Base-by-base conservation (phyloP, 2,329 filamentous ascomycete genomes). In the Fusarium sp. region DNA sequence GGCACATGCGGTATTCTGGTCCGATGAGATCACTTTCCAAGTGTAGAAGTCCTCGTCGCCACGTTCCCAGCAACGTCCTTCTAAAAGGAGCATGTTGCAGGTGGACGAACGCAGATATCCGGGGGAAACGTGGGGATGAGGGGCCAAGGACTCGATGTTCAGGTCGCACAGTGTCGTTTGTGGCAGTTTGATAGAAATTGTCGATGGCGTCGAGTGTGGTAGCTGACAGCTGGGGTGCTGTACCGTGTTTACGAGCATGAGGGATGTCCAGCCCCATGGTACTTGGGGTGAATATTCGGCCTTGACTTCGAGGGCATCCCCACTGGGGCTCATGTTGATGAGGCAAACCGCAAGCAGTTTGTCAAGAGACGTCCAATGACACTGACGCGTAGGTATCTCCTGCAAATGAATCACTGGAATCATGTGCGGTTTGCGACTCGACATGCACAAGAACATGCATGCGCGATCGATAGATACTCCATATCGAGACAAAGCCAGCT, bases 11-110 rank as follows among this genome's bases (percentile, higher is more conserved):
- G 27, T 9, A 50, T n/a, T 20, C 14, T 39, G 52, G 66, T 56
- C 27, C 54, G 57, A 76, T 66, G 32, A 20, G 62, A 52, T 71
- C 52, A 54, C 54, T 58, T 75, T 52, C 50, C 27, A 20, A 50
- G 45, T 50, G 45, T 52, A 68, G 57, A 50, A 50, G 48, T 39
- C 25, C 37, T 45, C 45, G 34, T 69, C 43, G 57, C 59, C 67
- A 52, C 61, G 56, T 52, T 23, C 64, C 66, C 63, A 60, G 64
- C 39, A 14, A 37, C 14, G 27, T 50, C 54, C 54, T 50, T 41
- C 77, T 76, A 25, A 73, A 77, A 74, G 27, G 57, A 70, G 77
- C 56, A 30, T 34, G 59, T 23, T 76, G 75, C 77, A 78, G 67
- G 52, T 32, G 66, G 34, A 60, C 41, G 37, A 62, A 78, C 52